phyloP scores from a whole-genome alignment of 2,329 filamentous ascomycete species.

The Calonectria leucothoes region DNA sequence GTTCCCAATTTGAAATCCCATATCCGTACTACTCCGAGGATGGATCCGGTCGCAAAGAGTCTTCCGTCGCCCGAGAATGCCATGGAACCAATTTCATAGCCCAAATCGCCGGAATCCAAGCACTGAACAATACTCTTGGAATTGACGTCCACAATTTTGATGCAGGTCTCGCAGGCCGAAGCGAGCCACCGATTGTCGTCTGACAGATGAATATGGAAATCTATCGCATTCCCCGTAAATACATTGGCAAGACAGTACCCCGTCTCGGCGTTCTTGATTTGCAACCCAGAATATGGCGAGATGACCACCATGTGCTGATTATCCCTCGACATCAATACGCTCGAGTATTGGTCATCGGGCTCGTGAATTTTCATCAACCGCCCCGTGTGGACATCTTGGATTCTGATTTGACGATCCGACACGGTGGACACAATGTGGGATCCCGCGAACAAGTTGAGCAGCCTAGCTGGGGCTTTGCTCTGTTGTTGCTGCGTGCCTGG shows the following conservation, averaged over 20 bases:
- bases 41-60: background rate
- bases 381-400: background rate
- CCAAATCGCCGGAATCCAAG: background rate
- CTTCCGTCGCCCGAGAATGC: background rate
- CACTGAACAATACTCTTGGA: too few relatives aligned
- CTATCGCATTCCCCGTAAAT: background rate
- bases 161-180: background rate
- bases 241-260: background rate
- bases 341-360: background rate
- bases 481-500: background rate
- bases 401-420: background rate
- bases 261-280: background rate
- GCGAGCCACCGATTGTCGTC: background rate
- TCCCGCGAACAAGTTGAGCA: background rate
- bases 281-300: background rate
- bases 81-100: background rate
- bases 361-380: background rate
- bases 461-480: background rate
- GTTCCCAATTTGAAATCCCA: background rate
- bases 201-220: background rate
- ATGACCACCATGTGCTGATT: background rate
- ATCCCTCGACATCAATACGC: background rate
- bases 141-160: background rate
- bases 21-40: background rate
- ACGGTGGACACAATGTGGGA: background rate